Conservation (phyloP, 768 basidiomycete genomes). For the Filobasidium floriforme region DNA sequence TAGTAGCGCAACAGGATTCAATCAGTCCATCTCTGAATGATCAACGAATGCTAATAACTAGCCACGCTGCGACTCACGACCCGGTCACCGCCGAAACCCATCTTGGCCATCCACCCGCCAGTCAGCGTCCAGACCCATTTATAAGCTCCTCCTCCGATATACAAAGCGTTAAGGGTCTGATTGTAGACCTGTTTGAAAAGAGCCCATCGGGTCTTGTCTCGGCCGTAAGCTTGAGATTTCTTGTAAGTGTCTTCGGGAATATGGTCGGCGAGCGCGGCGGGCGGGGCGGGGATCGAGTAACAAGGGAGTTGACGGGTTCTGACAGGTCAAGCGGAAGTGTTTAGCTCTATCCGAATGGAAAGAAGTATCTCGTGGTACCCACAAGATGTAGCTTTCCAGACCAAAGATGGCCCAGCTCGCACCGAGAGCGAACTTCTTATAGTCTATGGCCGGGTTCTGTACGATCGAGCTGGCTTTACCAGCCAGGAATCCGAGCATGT, state of each 20-base stretch:
- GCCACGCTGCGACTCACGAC: conserved; percentile 1
- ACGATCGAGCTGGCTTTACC: neutral
- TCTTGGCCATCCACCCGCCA: conserved; percentile 50
- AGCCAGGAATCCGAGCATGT: conserved; percentile 5
- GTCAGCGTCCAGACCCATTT: conserved; percentile 72
- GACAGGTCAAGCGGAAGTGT: neutral
- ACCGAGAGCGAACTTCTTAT: conserved; percentile 21
- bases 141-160: conserved; percentile 71
- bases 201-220: conserved; percentile 78
- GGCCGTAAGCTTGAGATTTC: conserved; percentile 86
- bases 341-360: neutral
- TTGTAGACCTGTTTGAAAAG: conserved; percentile 66
- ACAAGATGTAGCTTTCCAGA: conserved; percentile 21
- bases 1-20: neutral
- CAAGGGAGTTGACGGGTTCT: conserved; percentile 75
- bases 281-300: conserved; percentile 68
- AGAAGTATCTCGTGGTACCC: neutral
- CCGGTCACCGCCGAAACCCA: conserved; percentile 46
- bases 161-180: conserved; percentile 60
- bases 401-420: conserved; percentile 24
- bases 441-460: conserved; percentile 21
- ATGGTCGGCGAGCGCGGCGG: conserved; percentile 60
- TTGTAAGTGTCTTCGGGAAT: conserved; percentile 65
- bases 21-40: neutral
- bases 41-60: neutral